Evolutionary conservation across 2,329 filamentous ascomycete genomes (phyloP).

Genomic region (Ascochyta clinopodiicola): DNA sequence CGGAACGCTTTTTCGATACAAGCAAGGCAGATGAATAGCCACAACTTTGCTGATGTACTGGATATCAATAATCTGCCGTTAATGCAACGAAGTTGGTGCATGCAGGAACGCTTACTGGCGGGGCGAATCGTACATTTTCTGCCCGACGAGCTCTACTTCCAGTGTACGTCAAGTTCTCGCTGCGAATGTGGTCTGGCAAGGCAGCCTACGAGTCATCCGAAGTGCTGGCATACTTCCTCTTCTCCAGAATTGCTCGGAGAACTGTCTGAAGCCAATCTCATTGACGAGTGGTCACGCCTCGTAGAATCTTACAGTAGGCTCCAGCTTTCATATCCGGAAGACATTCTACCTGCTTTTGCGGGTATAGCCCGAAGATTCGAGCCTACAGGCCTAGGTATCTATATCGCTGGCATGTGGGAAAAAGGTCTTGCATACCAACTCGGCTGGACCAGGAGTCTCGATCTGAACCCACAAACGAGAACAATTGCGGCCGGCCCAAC

Average conservation of each 20-base stretch:
- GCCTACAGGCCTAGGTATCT: neutral
- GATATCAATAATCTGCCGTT: neutral
- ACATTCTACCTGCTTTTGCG: slow-evolving; percentile 16
- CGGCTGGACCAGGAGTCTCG: neutral
- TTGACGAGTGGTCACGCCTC: neutral
- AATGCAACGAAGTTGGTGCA: slow-evolving; percentile 8
- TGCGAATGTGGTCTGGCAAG: slow-evolving; percentile 22
- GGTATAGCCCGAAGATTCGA: slow-evolving; percentile 8
- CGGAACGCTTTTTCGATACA: neutral
- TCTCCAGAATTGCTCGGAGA: too few relatives aligned
- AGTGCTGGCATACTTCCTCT: too few relatives aligned
- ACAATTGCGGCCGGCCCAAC: neutral
- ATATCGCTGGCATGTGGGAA: slow-evolving; percentile 17
- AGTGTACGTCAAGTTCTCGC: neutral
- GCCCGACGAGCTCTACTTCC: slow-evolving; percentile 4
- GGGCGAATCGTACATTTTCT: slow-evolving; percentile 10
- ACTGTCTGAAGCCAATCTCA: too few relatives aligned
- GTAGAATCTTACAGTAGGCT: neutral
- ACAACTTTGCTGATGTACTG: neutral
- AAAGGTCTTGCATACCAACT: neutral
- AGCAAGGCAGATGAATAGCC: neutral
- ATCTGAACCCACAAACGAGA: too few relatives aligned
- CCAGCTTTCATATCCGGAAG: slow-evolving; percentile 1
- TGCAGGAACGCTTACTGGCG: slow-evolving; percentile 10
- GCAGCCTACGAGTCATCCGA: too few relatives aligned